Conservation (phyloP, 2,329 filamentous ascomycete species). For the Botrytis hyacinthi region DNA sequence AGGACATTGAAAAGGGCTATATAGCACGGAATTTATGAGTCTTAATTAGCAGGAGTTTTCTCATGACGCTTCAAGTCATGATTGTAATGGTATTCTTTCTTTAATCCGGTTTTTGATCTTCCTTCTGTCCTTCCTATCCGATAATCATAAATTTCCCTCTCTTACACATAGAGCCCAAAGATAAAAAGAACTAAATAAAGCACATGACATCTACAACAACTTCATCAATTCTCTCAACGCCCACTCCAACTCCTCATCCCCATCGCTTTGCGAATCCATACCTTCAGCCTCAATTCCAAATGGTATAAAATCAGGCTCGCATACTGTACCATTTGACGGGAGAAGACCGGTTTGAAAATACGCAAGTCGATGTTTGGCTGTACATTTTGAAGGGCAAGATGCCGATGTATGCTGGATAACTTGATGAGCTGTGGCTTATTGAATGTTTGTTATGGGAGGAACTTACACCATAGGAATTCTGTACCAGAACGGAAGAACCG, state of each 20-base stretch:
- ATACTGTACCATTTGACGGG: neutral
- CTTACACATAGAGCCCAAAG: neutral
- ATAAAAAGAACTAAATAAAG: neutral
- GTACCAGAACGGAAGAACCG: neutral
- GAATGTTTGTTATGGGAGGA: neutral
- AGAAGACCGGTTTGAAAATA: neutral
- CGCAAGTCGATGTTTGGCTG: neutral
- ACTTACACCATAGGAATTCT: neutral
- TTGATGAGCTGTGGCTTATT: neutral
- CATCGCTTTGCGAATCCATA: neutral
- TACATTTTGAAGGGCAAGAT: slow-evolving; percentile 3
- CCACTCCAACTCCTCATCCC: neutral
- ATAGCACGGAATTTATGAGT: neutral
- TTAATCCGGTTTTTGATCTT: neutral
- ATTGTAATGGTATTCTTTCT: neutral
- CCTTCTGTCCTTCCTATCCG: neutral
- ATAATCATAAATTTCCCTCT: neutral
- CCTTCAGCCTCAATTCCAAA: neutral
- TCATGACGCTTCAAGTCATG: neutral
- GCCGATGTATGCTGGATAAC: neutral
- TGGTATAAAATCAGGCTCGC: neutral
- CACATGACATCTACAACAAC: neutral
- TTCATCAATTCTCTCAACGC: neutral
- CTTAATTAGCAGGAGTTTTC: neutral
- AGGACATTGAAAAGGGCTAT: neutral